Conservation (phyloP, 768 basidiomycete genomes). For the Kwoniella shandongensis region DNA sequence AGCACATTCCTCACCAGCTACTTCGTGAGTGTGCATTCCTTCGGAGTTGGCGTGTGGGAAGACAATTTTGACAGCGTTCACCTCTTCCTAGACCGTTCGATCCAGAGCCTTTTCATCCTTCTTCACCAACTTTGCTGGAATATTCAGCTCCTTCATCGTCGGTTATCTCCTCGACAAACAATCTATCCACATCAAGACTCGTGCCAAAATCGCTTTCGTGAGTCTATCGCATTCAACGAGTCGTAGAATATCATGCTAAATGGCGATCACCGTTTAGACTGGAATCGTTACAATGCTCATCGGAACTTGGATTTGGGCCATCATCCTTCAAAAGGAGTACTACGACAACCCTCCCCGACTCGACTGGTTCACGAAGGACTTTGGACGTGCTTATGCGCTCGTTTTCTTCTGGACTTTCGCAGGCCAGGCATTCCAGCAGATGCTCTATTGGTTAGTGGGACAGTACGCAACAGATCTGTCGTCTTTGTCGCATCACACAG, state of each 20-base stretch:
- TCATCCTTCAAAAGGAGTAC: conserved; percentile 35
- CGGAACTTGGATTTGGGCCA: conserved; percentile 45
- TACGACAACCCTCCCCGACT: conserved; percentile 20
- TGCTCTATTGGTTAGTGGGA: conserved; percentile 41
- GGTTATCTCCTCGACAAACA: conserved; percentile 35
- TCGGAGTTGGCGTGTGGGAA: not conserved
- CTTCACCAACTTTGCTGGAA: conserved; percentile 45
- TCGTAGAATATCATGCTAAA: not conserved
- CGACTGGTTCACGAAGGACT: conserved; percentile 30
- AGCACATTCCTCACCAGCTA: conserved; percentile 36
- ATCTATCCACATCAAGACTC: conserved; percentile 29
- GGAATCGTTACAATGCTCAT: conserved; percentile 30
- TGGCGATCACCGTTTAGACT: conserved; percentile 10
- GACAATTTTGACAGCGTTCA: not conserved
- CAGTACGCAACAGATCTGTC: conserved; percentile 36
- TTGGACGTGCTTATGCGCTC: conserved; percentile 23
- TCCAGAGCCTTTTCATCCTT: conserved; percentile 39
- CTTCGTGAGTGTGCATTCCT: conserved; percentile 21
- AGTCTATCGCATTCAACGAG: conserved; percentile 6
- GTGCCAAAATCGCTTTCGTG: conserved; percentile 32
- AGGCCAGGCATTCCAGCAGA: conserved; percentile 41
- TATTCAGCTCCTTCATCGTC: conserved; percentile 41
- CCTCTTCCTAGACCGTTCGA: conserved; percentile 29
- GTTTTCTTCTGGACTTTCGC: conserved; percentile 43
- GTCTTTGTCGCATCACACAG: conserved; percentile 30